Evolutionary conservation across 1,139 yeast genomes (phyloP).

Genomic region (Diutina ranongensis): DNA sequence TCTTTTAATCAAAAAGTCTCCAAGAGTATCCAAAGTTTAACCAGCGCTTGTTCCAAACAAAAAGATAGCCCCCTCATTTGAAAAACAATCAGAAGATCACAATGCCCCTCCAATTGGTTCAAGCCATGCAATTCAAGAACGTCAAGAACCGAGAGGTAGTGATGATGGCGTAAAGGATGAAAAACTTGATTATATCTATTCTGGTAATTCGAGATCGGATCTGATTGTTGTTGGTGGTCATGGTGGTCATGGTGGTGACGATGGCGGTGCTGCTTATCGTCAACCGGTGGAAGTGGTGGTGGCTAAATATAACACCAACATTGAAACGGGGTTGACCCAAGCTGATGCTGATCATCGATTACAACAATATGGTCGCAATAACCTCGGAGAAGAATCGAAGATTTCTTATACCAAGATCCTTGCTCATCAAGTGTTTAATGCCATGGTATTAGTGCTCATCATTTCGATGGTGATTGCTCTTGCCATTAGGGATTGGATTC

Average conservation of each 20-base stretch:
- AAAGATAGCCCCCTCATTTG: background rate
- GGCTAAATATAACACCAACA: conserved; percentile 8
- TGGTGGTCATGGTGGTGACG: background rate
- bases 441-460: conserved; percentile 66
- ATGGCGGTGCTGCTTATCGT: background rate
- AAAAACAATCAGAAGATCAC: conserved; percentile 4
- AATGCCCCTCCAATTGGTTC: conserved; percentile 12
- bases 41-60: background rate
- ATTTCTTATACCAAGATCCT: conserved; percentile 46
- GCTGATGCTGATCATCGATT: conserved; percentile 1
- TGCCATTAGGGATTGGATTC: conserved; percentile 69
- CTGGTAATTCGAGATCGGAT: background rate
- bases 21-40: too few relatives aligned
- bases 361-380: conserved; percentile 42
- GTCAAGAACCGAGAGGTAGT: conserved; percentile 11
- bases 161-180: background rate
- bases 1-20: too few relatives aligned
- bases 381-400: conserved; percentile 47
- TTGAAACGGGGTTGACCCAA: conserved; percentile 5
- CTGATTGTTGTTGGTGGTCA: too few relatives aligned
- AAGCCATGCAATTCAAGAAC: conserved; percentile 13
- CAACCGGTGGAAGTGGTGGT: conserved; percentile 8
- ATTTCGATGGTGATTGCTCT: conserved; percentile 69
- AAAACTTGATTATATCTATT: background rate
- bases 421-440: conserved; percentile 64